Conservation (phyloP, 2,329 filamentous ascomycete species). For the Lomentospora prolificans region DNA sequence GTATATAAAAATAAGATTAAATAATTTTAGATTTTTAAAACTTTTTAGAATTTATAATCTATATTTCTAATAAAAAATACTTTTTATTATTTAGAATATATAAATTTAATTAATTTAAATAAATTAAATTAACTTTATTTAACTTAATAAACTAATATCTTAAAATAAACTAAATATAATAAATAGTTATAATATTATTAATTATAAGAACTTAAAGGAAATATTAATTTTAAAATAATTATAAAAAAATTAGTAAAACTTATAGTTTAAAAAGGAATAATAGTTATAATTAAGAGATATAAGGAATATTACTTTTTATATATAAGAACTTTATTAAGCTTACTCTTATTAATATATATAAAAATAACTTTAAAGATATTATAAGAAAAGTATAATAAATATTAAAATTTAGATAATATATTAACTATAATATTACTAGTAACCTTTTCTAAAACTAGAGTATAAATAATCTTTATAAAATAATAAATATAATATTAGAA, state of each 20-base stretch:
- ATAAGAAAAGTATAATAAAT: background rate
- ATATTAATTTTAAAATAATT: background rate
- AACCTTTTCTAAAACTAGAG: background rate
- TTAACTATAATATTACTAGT: background rate
- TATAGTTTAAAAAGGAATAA: background rate
- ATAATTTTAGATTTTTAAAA: background rate
- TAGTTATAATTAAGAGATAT: background rate
- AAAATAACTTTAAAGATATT: background rate
- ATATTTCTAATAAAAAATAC: background rate
- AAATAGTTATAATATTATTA: background rate
- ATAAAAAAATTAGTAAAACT: background rate
- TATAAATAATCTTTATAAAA: background rate
- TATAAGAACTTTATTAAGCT: background rate
- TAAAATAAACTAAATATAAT: background rate
- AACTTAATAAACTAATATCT: background rate
- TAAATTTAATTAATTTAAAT: constrained; percentile 5
- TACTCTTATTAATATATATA: background rate
- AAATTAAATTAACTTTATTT: constrained; percentile 1
- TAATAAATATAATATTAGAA: background rate
- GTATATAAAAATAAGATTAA: background rate
- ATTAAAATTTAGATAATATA: background rate
- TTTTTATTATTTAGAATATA: constrained; percentile 1
- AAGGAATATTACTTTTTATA: background rate
- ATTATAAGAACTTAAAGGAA: background rate
- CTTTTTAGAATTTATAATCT: background rate